phyloP scores from a whole-genome alignment of 169 alveolate genomes.

The Plasmodium sp. region DNA sequence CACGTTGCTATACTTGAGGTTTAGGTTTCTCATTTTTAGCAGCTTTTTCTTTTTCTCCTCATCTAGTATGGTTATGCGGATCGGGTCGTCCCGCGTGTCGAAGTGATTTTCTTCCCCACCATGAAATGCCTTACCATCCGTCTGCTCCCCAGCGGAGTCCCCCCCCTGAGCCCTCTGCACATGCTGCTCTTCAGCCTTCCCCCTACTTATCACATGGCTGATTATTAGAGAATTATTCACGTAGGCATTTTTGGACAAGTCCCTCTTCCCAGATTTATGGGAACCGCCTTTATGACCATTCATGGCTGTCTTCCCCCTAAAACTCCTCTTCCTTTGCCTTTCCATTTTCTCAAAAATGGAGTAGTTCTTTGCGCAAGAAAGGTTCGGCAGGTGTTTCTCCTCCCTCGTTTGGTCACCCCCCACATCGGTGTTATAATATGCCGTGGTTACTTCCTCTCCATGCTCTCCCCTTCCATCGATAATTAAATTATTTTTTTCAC shows the following conservation, averaged over 20 bases:
- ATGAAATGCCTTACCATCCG: background rate
- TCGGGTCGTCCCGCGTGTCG: background rate
- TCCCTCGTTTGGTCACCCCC: conserved; percentile 2
- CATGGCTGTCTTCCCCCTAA: conserved; percentile 2
- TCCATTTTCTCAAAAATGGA: conserved; percentile 48
- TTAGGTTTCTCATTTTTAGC: conserved; percentile 33
- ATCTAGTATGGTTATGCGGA: background rate
- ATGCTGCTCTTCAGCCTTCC: background rate
- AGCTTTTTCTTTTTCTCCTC: conserved; percentile 23
- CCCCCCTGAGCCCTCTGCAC: background rate
- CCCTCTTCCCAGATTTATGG: conserved; percentile 21
- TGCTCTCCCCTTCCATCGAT: background rate
- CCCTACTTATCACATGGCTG: conserved; percentile 18
- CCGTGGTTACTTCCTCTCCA: background rate
- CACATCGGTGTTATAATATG: background rate
- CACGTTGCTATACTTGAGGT: conserved; percentile 27
- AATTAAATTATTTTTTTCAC: background rate
- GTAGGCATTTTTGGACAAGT: conserved; percentile 19
- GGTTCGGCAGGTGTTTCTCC: background rate
- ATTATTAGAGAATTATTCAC: conserved; percentile 32
- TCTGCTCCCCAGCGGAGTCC: background rate
- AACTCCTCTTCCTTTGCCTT: conserved; percentile 21
- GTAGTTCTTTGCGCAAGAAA: background rate
- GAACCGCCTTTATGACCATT: background rate
- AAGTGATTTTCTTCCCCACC: background rate